Conservation (phyloP, 495 filamentous ascomycete species). For the Podospora appendiculata region DNA sequence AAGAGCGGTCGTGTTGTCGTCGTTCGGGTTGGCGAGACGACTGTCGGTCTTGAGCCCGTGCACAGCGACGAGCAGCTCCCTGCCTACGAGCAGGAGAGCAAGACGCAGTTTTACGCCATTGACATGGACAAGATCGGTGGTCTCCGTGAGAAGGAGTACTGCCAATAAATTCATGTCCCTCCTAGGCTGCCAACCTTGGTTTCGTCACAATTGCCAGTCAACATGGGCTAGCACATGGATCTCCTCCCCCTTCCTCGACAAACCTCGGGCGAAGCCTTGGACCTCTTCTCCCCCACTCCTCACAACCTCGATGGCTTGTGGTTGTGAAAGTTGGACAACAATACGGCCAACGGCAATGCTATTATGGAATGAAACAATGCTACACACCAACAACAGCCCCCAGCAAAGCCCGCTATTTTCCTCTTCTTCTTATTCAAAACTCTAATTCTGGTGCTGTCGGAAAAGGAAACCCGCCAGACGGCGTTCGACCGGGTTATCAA, state of each 20-base stretch:
- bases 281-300: no score
- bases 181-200: neutral
- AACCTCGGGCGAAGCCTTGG: no score
- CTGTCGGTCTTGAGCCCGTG: slow-evolving; percentile 80
- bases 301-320: no score
- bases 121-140: slow-evolving; percentile 94
- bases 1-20: slow-evolving; percentile 87
- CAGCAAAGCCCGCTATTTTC: neutral
- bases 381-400: slow-evolving; percentile 7
- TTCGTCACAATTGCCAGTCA: neutral
- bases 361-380: slow-evolving; percentile 12
- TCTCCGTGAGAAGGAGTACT: slow-evolving; percentile 75
- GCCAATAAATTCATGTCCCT: slow-evolving; percentile 9
- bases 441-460: neutral
- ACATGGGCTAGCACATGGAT: no score
- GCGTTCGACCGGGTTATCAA: no score
- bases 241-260: no score
- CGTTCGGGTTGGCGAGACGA: slow-evolving; percentile 82
- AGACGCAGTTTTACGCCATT: slow-evolving; percentile 76
- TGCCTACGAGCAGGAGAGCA: slow-evolving; percentile 72
- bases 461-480: no score
- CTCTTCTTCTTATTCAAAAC: slow-evolving; percentile 5
- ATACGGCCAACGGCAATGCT: no score
- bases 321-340: no score
- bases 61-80: slow-evolving; percentile 67